Evolutionary conservation across 441 rosid species (phyloP).

Genomic region (Bocquillonia castaneifolia): DNA sequence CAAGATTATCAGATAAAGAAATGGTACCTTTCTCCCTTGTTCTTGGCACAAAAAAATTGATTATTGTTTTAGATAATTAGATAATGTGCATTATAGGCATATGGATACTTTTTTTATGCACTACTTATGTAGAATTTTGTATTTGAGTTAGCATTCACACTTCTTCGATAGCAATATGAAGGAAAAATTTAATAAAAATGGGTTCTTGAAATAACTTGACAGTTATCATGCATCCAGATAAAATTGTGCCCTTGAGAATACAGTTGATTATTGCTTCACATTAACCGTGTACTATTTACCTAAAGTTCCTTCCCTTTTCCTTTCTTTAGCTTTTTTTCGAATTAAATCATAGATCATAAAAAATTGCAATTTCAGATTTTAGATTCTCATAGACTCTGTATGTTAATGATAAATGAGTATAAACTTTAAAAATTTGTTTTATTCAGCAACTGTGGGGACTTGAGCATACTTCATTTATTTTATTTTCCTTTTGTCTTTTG

Average conservation of each 20-base stretch:
- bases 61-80: slow-evolving; percentile 8
- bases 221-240: not conserved
- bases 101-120: not conserved
- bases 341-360: not conserved
- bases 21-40: slow-evolving; percentile 48
- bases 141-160: slow-evolving; percentile 5
- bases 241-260: not conserved
- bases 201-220: slow-evolving; percentile 1
- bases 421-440: slow-evolving; percentile 8
- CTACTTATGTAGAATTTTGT: slow-evolving; percentile 11
- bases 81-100: not conserved
- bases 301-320: not conserved
- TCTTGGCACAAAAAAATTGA: slow-evolving; percentile 6
- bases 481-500: slow-evolving; percentile 8
- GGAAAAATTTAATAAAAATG: not conserved
- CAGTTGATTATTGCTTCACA: not conserved
- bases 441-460: slow-evolving; percentile 13
- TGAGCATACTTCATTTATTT: slow-evolving; percentile 3
- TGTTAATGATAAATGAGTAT: not conserved
- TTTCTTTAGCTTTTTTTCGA: not conserved
- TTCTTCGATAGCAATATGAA: slow-evolving; percentile 5
- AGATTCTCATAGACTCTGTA: not conserved
- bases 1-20: slow-evolving; percentile 79
- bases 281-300: not conserved
- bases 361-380: slow-evolving; percentile 9